Base-by-base conservation (phyloP, 2,329 filamentous ascomycete species). In the Alternaria brassicae region DNA sequence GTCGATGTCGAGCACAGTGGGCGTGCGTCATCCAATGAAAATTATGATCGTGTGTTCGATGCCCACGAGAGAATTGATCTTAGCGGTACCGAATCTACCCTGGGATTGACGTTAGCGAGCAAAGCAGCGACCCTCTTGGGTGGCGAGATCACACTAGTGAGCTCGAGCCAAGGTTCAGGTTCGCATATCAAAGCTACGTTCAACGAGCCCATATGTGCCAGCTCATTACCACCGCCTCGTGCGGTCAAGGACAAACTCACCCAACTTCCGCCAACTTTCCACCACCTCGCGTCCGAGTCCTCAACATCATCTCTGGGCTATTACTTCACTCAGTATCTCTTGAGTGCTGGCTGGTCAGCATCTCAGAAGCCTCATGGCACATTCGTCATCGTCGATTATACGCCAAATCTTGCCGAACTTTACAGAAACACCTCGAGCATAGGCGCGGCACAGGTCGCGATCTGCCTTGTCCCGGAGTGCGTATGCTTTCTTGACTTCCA, bases 1-100 rank as follows among this genome's bases (percentile, higher is more conserved):
- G 72, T 81, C n/a, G 81, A 83, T 39, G 60, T 83, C 1, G 65
- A 78, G 40, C 81, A 83, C 41, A 81, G 76, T 1, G 81, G 81
- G 0, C 65, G 74, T 3, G 81, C 80, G 2, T 80, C 82, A n/a
- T 58, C 60, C 1, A 48, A 60, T 1, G 63, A 72, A 3, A 66
- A 81, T 6, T 76, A 78, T 3, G 21, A 69, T 3, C 76, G 78
- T 3, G 80, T 83, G 4, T 83, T 82, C 27, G 71, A 79, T 3
- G 68, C 80, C 0, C 82, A 82, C 19, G 80, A 82, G 39, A 82
- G 82, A 32, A 73, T 77, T 1, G 72, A 76, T 32, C 60, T 62
- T 0, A 72, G 80, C 34, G 76, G 79, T 0, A 73, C 72, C 2
- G 77, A 81, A 3, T 78, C 78, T 27, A 80, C 81, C 0, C 70